phyloP scores from a whole-genome alignment of 2,329 filamentous ascomycete species.

The Alternaria novae-zelandiae region DNA sequence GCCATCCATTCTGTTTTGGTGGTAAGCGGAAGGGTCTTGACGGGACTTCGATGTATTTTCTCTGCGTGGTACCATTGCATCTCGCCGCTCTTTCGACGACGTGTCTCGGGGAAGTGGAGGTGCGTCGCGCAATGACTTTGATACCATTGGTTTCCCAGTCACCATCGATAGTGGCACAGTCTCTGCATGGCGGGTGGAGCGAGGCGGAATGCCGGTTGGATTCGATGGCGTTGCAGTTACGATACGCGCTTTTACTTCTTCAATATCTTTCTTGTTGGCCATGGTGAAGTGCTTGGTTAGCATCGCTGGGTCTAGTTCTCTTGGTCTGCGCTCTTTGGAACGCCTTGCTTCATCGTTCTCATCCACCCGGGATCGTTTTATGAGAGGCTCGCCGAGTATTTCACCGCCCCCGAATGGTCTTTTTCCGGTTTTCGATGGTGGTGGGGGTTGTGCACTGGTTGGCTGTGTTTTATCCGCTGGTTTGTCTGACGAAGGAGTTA shows the following conservation, averaged over 20 bases:
- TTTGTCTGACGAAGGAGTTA: background rate
- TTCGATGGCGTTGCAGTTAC: background rate
- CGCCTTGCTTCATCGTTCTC: background rate
- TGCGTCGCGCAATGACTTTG: background rate
- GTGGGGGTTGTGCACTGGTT: too few species aligned
- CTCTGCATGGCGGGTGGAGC: background rate
- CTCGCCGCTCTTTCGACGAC: background rate
- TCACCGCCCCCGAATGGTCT: background rate
- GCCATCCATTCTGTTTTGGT: background rate
- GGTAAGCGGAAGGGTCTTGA: background rate
- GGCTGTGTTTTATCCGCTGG: rapidly evolving
- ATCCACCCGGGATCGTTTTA: background rate
- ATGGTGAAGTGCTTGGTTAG: background rate
- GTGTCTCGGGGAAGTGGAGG: background rate
- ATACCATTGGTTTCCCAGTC: background rate
- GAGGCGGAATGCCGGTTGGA: background rate
- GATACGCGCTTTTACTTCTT: background rate
- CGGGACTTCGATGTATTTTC: background rate
- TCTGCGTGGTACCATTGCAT: background rate
- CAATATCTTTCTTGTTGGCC: background rate
- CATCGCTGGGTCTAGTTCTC: background rate
- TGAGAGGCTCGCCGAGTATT: background rate
- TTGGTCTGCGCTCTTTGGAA: background rate
- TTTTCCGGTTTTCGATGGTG: background rate
- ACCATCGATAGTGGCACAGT: background rate